Conservation (phyloP, 2,329 filamentous ascomycete genomes). For the Colletotrichum sp. region DNA sequence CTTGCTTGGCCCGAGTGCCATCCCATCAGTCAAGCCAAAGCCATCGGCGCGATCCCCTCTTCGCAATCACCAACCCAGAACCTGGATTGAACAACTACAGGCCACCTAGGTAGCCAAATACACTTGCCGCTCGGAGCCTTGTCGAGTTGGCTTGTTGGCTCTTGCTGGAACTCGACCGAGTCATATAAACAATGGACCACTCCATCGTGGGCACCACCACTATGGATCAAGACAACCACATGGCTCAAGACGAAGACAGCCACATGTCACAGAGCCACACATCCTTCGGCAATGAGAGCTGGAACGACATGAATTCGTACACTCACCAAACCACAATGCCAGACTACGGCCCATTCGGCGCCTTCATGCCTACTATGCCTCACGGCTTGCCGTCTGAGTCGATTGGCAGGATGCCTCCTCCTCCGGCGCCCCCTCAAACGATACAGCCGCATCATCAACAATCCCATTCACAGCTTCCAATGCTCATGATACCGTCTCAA, state of each 20-base stretch:
- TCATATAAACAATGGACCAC: conserved; percentile 46
- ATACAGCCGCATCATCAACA: conserved; percentile 39
- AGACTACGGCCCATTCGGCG: conserved; percentile 64
- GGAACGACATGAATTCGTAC: conserved; percentile 66
- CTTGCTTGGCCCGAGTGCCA: conserved; percentile 27
- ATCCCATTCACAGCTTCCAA: conserved; percentile 61
- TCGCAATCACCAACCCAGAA: conserved; percentile 10
- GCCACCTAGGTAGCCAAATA: background rate
- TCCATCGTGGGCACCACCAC: conserved; percentile 47
- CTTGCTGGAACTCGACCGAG: background rate
- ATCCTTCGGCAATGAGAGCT: conserved; percentile 51
- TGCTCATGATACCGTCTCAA: conserved; percentile 73
- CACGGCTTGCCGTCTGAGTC: conserved; percentile 56
- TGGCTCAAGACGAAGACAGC: conserved; percentile 42
- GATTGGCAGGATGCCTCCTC: conserved; percentile 59
- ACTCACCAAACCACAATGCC: conserved; percentile 70
- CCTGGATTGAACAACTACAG: conserved; percentile 8
- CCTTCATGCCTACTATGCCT: conserved; percentile 60
- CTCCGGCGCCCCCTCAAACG: conserved; percentile 56
- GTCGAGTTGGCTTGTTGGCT: background rate
- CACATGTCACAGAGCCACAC: conserved; percentile 38
- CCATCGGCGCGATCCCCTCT: conserved; percentile 13
- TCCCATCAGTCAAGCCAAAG: conserved; percentile 15
- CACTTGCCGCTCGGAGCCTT: background rate
- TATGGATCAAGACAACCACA: conserved; percentile 52